Evolutionary conservation across 2,329 filamentous ascomycete genomes (phyloP).

Genomic region (Lecanicillium sp.): DNA sequence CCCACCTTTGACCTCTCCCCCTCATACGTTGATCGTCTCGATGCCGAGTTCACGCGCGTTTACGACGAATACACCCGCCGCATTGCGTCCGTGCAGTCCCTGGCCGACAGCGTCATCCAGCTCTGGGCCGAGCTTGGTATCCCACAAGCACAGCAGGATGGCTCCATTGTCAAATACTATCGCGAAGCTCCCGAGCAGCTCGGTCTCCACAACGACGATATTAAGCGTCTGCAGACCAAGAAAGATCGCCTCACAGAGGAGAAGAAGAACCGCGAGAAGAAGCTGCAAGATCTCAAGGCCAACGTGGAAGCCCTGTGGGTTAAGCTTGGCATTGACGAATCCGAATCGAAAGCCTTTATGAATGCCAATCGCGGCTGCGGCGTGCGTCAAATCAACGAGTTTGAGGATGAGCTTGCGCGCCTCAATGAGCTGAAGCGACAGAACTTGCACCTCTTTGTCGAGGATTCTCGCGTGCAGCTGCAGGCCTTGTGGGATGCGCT

Average conservation of each 20-base stretch:
- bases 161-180: constrained; percentile 78
- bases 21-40: constrained; percentile 76
- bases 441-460: constrained; percentile 91
- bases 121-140: constrained; percentile 95
- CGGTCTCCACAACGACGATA: constrained; percentile 81
- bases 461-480: constrained; percentile 82
- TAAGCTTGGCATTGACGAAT: constrained; percentile 74
- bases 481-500: constrained; percentile 93
- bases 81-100: constrained; percentile 63
- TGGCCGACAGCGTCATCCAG: constrained; percentile 81
- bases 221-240: constrained; percentile 62
- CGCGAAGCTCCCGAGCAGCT: constrained; percentile 89
- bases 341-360: constrained; percentile 77
- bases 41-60: constrained; percentile 85
- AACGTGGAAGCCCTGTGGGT: constrained; percentile 87
- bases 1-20: constrained; percentile 89
- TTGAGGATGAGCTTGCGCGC: constrained; percentile 79
- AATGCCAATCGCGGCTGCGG: constrained; percentile 86
- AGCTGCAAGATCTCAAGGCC: constrained; percentile 63
- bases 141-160: constrained; percentile 87
- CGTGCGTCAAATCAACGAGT: constrained; percentile 87
- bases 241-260: constrained; percentile 81
- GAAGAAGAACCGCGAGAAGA: constrained; percentile 76
- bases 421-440: constrained; percentile 91
- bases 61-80: constrained; percentile 94